These are phyloP conservation scores for Cynanchum wilfordii DNA, from an alignment of 257 asterid species.

Conservation along the genomic window DNA sequence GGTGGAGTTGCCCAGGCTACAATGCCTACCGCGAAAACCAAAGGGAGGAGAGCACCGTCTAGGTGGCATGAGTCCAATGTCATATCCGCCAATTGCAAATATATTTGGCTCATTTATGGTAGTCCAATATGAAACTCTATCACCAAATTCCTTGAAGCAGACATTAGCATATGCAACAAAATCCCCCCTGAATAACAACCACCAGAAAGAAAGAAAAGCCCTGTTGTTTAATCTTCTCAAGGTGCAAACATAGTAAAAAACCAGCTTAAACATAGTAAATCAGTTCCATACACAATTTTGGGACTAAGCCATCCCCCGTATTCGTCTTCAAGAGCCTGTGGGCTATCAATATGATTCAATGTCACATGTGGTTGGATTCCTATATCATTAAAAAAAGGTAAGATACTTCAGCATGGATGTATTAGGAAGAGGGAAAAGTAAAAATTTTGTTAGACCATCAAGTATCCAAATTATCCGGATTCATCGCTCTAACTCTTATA, in stretches of 20 bases:
- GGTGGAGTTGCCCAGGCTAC: slow-evolving; percentile 37
- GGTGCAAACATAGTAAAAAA: background rate
- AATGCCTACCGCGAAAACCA: background rate
- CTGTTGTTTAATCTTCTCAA: background rate
- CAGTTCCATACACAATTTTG: slow-evolving; percentile 37
- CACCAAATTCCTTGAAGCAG: slow-evolving; percentile 59
- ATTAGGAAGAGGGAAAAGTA: background rate
- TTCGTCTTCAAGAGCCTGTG: slow-evolving; percentile 55
- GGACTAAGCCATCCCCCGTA: slow-evolving; percentile 52
- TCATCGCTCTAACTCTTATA: too few relatives aligned
- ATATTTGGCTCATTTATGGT: slow-evolving; percentile 50
- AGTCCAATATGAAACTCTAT: slow-evolving; percentile 53
- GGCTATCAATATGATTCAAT: slow-evolving; percentile 43
- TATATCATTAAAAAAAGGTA: slow-evolving; percentile 10
- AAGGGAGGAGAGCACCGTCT: slow-evolving; percentile 37
- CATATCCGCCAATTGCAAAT: slow-evolving; percentile 42
- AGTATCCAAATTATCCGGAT: too few relatives aligned
- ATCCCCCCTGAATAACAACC: slow-evolving; percentile 38
- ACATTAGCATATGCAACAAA: slow-evolving; percentile 44
- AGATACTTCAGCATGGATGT: background rate
- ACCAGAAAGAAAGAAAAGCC: background rate
- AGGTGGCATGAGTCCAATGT: slow-evolving; percentile 33
- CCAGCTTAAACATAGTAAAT: background rate
- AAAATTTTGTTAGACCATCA: too few relatives aligned
- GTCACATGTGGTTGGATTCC: slow-evolving; percentile 60